Evolutionary conservation across 805 yeast genomes (phyloP).

Genomic region (Henningerozyma blattae): DNA sequence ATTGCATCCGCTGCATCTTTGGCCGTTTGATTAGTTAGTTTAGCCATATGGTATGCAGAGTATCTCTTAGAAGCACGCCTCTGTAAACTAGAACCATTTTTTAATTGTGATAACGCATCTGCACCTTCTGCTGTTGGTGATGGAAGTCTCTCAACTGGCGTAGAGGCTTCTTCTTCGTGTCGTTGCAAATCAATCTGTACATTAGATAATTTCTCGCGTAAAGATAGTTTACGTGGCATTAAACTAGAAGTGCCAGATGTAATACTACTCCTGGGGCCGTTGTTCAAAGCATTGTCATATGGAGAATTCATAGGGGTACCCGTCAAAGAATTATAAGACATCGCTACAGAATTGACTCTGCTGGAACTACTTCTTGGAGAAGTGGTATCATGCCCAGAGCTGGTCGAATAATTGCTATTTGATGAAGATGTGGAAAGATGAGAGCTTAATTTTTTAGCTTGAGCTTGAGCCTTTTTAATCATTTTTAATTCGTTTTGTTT

Average conservation of each 20-base stretch:
- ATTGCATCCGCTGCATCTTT: slow-evolving; percentile 17
- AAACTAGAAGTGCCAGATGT: background rate
- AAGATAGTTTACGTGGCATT: background rate
- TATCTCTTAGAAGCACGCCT: slow-evolving; percentile 89
- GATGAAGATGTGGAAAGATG: slow-evolving; percentile 1
- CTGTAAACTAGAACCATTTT: slow-evolving; percentile 71
- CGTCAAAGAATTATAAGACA: no score
- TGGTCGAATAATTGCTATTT: background rate
- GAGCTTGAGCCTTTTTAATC: slow-evolving; percentile 11
- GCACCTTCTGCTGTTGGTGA: slow-evolving; percentile 3
- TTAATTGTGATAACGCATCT: slow-evolving; percentile 67
- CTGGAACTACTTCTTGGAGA: background rate
- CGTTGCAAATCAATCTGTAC: no score
- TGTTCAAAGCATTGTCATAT: background rate
- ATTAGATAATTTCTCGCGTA: background rate
- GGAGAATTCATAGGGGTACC: background rate
- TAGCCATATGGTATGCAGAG: slow-evolving; percentile 87
- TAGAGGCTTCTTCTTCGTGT: background rate
- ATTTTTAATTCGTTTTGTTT: slow-evolving; percentile 46
- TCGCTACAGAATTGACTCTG: background rate
- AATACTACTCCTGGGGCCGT: background rate
- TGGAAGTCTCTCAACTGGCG: background rate
- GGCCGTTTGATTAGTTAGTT: slow-evolving; percentile 39
- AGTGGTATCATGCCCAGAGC: background rate
- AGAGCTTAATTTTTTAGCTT: slow-evolving; percentile 3